Evolutionary conservation across 2,329 filamentous ascomycete species (phyloP), one percentile per base, ranked within the genome.

Genomic region (Nothopassalora personata): DNA sequence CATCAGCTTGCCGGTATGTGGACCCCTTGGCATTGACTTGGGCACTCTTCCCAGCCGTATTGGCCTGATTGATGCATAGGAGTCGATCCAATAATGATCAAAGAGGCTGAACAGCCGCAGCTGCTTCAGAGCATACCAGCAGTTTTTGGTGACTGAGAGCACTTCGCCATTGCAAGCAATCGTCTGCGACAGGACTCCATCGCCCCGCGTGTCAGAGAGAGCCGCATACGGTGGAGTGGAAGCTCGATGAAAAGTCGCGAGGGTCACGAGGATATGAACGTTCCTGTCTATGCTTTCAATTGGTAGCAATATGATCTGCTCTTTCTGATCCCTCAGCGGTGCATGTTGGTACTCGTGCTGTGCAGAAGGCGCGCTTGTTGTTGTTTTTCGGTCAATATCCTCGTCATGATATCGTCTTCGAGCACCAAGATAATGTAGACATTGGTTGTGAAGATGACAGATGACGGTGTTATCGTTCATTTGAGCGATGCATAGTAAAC

Each of bases 41-140:
- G 19, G 27, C 34, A n/a, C n/a, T n/a, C n/a, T n/a, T n/a, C n/a
- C n/a, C n/a, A 13, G 28, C 36, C 28, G 47, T 52, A 36, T 60
- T 39, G 7, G 18, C 10, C 34, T 60, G 58, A 33, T 58, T 57
- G 36, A 57, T 58, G 34, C 57, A 59, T 1, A 59, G 56, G 52
- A 34, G 33, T 59, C 57, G n/a, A 50, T 39, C 52, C 47, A 57
- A 39, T 18, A 56, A 28, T 51, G 27, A 5, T 2, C 28, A 19
- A n/a, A 27, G n/a, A 50, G 3, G 15, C 31, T 30, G 19, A 13
- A n/a, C 18, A 23, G 31, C 10, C 45, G 45, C 15, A 56, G 31
- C 30, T 56, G 54, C 8, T 31, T 31, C 45, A 56, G 30, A 50
- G 47, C 45, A 28, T 56, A 49, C 45, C 47, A 56, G 45, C 45